Conservation (phyloP, 176 grass and related monocot genomes). For the Typha latifolia region DNA sequence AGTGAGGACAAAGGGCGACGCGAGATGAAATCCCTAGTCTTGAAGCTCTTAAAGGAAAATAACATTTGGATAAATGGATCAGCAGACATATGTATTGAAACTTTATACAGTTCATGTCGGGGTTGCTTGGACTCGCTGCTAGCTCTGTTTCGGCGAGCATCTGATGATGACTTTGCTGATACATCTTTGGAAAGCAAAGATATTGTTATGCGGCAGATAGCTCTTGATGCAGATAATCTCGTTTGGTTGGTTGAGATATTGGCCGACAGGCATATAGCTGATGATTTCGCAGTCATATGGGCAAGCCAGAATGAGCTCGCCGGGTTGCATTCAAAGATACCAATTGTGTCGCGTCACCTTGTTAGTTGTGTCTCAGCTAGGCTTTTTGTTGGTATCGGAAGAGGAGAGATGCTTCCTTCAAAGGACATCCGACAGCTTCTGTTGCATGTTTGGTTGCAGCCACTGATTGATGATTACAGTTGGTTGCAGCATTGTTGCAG, state of each 20-base stretch:
- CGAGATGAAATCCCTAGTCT: conserved; percentile 70
- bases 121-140: conserved; percentile 52
- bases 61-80: conserved; percentile 28
- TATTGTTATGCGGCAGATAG: conserved; percentile 31
- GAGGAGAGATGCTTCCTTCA: conserved; percentile 41
- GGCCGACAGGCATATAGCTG: conserved; percentile 33
- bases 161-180: conserved; percentile 24
- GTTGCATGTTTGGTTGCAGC: conserved; percentile 66
- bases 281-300: conserved; percentile 56
- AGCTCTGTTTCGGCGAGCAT: conserved; percentile 38
- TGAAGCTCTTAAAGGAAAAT: conserved; percentile 82
- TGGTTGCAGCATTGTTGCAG: conserved; percentile 76
- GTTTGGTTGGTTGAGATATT: conserved; percentile 75
- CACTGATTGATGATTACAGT: conserved; percentile 70
- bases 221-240: conserved; percentile 61
- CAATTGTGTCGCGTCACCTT: conserved; percentile 58
- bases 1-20: conserved; percentile 54
- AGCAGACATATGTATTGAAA: conserved; percentile 36
- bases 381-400: conserved; percentile 57
- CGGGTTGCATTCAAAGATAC: conserved; percentile 44
- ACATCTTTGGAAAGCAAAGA: conserved; percentile 42
- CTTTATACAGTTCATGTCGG: conserved; percentile 43
- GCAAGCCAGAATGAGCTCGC: conserved; percentile 51
- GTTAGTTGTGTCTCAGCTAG: conserved; percentile 59
- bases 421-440: conserved; percentile 58